A percentile compares a stretch with the other conserved stretches of the same genome.
Conservation (phyloP, 73 alveolate genomes). For the Paramecium sexaurelia region DNA sequence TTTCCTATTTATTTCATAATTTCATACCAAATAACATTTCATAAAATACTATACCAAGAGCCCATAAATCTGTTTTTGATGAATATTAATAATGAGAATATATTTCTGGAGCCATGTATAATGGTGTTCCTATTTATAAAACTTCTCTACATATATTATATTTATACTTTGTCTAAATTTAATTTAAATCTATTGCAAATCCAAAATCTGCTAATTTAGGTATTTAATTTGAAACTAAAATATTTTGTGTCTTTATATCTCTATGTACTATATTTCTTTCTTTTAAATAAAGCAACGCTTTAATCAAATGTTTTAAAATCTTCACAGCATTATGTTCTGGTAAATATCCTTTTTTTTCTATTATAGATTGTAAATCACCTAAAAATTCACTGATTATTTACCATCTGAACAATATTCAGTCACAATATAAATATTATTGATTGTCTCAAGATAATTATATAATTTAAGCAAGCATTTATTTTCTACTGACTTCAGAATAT, state of each 20-base stretch:
- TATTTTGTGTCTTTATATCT: constrained; percentile 72
- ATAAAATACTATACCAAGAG: constrained; percentile 53
- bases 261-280: constrained; percentile 67
- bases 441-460: neutral
- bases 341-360: neutral
- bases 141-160: neutral
- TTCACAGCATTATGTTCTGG: constrained; percentile 65
- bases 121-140: constrained; percentile 61
- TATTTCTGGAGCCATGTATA: constrained; percentile 67
- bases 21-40: constrained; percentile 42
- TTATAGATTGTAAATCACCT: constrained; percentile 29
- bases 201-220: constrained; percentile 75
- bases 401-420: constrained; percentile 56
- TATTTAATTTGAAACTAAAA: constrained; percentile 68
- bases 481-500: neutral
- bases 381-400: neutral
- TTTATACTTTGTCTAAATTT: neutral
- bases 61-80: constrained; percentile 60
- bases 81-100: constrained; percentile 41
- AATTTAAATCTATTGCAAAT: constrained; percentile 28
- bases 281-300: constrained; percentile 40
- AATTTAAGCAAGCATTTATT: constrained; percentile 17
- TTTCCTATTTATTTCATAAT: neutral
- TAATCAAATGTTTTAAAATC: constrained; percentile 55
- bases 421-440: constrained; percentile 6